Evolutionary conservation across 768 basidiomycete species (phyloP).

Genomic region (Leccinum disarticulatum): DNA sequence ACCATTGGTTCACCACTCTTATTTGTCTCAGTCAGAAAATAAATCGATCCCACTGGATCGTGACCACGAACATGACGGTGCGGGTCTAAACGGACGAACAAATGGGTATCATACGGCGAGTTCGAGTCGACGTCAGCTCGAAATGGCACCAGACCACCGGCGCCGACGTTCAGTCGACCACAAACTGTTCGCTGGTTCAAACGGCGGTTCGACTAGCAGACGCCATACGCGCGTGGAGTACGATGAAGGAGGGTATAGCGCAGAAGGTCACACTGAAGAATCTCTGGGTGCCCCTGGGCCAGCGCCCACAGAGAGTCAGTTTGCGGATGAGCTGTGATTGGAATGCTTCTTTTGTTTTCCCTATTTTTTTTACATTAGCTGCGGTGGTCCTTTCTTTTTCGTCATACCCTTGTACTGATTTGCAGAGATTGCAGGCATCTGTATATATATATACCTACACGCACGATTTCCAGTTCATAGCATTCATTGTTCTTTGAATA

Average conservation of each 20-base stretch:
- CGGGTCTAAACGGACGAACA: constrained; percentile 1
- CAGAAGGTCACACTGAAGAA: constrained; percentile 3
- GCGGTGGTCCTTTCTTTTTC: not conserved
- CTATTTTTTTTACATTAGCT: not conserved
- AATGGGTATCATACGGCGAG: constrained; percentile 44
- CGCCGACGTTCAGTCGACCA: constrained; percentile 29
- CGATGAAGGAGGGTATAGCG: constrained; percentile 6
- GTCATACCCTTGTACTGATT: not conserved
- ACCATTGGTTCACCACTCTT: constrained; percentile 5
- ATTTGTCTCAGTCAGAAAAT: constrained; percentile 44
- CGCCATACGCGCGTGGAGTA: constrained; percentile 8
- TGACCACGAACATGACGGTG: not conserved
- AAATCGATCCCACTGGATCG: constrained; percentile 29
- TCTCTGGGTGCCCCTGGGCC: constrained; percentile 26
- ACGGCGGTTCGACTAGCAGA: constrained; percentile 10
- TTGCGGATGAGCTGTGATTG: constrained; percentile 22
- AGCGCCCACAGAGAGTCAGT: constrained; percentile 35
- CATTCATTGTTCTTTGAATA: not conserved
- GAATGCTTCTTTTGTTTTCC: not conserved
- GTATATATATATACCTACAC: not conserved
- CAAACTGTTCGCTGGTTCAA: constrained; percentile 5
- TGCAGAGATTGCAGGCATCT: not conserved
- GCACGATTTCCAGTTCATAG: not conserved
- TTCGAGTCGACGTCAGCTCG: constrained; percentile 53
- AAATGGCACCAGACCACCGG: constrained; percentile 70